Conservation (phyloP, 1,139 yeast species). For the Spathaspora sp. region DNA sequence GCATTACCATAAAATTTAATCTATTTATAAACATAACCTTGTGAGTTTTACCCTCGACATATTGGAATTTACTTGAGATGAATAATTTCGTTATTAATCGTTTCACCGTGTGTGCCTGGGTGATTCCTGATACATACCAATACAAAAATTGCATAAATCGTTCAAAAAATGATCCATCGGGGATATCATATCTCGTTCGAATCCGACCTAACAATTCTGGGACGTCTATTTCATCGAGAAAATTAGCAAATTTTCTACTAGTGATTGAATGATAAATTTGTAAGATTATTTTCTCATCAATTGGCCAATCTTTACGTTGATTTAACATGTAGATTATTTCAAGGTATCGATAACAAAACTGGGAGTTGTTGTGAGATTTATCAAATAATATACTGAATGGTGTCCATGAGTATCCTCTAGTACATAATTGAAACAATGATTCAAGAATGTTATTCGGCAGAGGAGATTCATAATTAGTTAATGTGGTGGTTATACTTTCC, state of each 20-base stretch:
- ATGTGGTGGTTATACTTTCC: conserved; percentile 6
- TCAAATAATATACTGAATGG: conserved; percentile 11
- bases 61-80: conserved; percentile 37
- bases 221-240: conserved; percentile 30
- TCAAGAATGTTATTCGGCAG: conserved; percentile 11
- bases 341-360: conserved; percentile 26
- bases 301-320: conserved; percentile 33
- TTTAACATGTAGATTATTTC: conserved; percentile 30
- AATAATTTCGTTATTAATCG: conserved; percentile 37
- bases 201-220: conserved; percentile 28
- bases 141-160: conserved; percentile 38
- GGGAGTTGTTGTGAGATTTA: conserved; percentile 7
- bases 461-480: conserved; percentile 5
- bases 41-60: conserved; percentile 24
- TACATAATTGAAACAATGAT: conserved; percentile 15
- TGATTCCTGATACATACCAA: conserved; percentile 31
- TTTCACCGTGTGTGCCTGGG: conserved; percentile 27
- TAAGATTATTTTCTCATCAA: conserved; percentile 35
- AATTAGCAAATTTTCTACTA: conserved; percentile 36
- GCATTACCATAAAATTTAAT: conserved; percentile 34
- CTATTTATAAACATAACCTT: conserved; percentile 38
- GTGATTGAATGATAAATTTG: conserved; percentile 33
- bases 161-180: conserved; percentile 36
- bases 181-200: conserved; percentile 31
- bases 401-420: conserved; percentile 10